Base-by-base conservation (phyloP, 139 green algal species). In the Spirogloea muscicola region DNA sequence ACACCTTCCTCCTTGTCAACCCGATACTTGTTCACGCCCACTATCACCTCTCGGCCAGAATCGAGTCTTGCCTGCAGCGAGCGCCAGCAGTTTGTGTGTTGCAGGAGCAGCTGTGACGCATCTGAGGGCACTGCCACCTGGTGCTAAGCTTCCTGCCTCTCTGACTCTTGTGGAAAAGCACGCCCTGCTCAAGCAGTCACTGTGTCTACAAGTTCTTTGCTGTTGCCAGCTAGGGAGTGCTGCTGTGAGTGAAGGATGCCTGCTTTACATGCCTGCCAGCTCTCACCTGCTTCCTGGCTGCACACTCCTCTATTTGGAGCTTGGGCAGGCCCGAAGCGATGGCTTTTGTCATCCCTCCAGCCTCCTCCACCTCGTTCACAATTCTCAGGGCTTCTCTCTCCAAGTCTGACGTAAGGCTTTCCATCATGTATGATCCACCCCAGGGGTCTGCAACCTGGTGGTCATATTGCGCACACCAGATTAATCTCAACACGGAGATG, bases 11-110 rank as follows among this genome's bases (percentile, higher is more conserved):
- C 69, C 61, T 48, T 55, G 48, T 52, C 18, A 29, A 52, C 61
- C 43, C 72, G 34, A 41, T 90, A 91, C 74, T 91, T 91, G 74
- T 91, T 91, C 25, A 91, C 87, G 5, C 85, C 86, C 27, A 91
- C 86, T 9, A 91, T 80, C 31, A 89, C 84, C 62, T 91, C 85
- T 34, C 41, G 62, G 43, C 85, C 85, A 49, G 68, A 85, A 75
- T 91, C 87, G 34, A 91, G 86, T 49, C 74, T 78, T 0, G 87
- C 87, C 79, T 91, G 86, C 9, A 62, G 21, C 46, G 21, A 55
- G n/a, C n/a, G n/a, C n/a, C n/a, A n/a, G n/a, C n/a, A n/a, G n/a
- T n/a, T n/a, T n/a, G n/a, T n/a, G n/a, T n/a, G n/a, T n/a, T n/a
- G n/a, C n/a, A n/a, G n/a, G n/a, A n/a, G n/a, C n/a, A n/a, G n/a